phyloP scores from a whole-genome alignment of 2,329 filamentous ascomycete species.

The Ophiostoma piceae region DNA sequence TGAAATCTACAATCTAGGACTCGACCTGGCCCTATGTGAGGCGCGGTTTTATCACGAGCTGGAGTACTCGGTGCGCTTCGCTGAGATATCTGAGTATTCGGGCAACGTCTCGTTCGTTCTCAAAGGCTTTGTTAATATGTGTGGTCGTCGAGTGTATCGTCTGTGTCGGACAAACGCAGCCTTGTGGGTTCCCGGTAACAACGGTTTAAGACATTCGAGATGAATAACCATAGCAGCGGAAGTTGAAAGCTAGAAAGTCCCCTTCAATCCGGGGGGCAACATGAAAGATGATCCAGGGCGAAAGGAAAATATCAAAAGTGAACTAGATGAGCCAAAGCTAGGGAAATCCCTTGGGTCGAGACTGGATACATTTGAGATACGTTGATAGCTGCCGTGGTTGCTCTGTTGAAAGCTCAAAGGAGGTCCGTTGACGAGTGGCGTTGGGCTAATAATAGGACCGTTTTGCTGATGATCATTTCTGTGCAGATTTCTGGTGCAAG shows the following conservation, averaged over 20 bases:
- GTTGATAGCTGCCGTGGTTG: neutral
- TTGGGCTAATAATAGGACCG: neutral
- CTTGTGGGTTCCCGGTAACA: no score
- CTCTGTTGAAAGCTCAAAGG: neutral
- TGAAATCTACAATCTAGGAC: no score
- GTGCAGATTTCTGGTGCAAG: neutral
- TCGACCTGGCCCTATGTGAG: no score
- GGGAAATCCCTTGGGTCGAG: neutral
- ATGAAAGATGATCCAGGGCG: neutral
- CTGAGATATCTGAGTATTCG: no score
- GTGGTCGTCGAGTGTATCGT: no score
- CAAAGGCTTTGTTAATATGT: no score
- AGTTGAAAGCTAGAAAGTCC: neutral
- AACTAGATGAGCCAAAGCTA: neutral
- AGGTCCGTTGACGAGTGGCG: slow-evolving; percentile 3
- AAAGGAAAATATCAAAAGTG: neutral
- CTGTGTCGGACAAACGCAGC: no score
- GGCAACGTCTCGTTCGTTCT: no score
- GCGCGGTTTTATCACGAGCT: no score
- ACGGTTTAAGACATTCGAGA: no score
- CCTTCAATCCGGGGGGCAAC: slow-evolving; percentile 4
- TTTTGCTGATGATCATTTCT: neutral
- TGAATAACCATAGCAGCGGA: neutral
- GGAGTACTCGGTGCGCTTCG: no score
- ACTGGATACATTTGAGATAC: neutral